A percentile compares a stretch with the other conserved stretches of the same genome.
Evolutionary conservation across 2,329 filamentous ascomycete species (phyloP).

Genomic region (Ceratocystis diversiconidia): DNA sequence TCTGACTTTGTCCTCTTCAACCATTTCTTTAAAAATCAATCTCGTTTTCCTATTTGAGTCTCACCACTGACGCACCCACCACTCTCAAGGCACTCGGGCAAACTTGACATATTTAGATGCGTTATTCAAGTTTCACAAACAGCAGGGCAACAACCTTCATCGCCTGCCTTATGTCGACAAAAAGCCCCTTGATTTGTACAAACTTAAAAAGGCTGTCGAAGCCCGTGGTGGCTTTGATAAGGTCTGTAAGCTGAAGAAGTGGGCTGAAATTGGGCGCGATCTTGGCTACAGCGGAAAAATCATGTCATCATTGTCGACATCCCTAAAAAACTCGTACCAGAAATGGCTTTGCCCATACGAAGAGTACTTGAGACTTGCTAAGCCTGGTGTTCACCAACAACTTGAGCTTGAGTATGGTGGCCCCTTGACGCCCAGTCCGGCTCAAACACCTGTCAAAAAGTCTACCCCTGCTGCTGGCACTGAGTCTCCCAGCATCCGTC

Average conservation of each 20-base stretch:
- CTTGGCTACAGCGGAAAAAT: slow-evolving; percentile 98
- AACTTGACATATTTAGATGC: slow-evolving; percentile 95
- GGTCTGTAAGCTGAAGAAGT: slow-evolving; percentile 96
- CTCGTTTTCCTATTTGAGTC: not conserved
- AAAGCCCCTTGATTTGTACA: slow-evolving; percentile 86
- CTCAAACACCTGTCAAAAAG: slow-evolving; percentile 55
- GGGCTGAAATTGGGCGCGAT: slow-evolving; percentile 95
- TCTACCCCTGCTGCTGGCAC: slow-evolving; percentile 40
- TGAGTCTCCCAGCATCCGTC: slow-evolving; percentile 52
- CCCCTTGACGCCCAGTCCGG: slow-evolving; percentile 64
- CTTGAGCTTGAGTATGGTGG: slow-evolving; percentile 87
- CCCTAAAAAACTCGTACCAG: slow-evolving; percentile 94
- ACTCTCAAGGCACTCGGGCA: slow-evolving; percentile 62
- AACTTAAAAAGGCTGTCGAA: slow-evolving; percentile 92
- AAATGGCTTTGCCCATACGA: slow-evolving; percentile 96
- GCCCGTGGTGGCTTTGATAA: slow-evolving; percentile 87
- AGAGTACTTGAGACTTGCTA: slow-evolving; percentile 78
- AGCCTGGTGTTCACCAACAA: slow-evolving; percentile 92
- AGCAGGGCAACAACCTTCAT: slow-evolving; percentile 86
- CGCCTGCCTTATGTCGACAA: slow-evolving; percentile 95
- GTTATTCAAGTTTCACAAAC: slow-evolving; percentile 89
- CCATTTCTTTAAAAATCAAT: not conserved
- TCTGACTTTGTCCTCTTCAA: slow-evolving; percentile 20
- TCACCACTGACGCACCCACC: slow-evolving; percentile 3
- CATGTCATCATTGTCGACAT: slow-evolving; percentile 96